These are phyloP conservation scores for Oryza meyeriana DNA, from an alignment of 176 grass and related monocot species.

Conservation along the genomic window DNA sequence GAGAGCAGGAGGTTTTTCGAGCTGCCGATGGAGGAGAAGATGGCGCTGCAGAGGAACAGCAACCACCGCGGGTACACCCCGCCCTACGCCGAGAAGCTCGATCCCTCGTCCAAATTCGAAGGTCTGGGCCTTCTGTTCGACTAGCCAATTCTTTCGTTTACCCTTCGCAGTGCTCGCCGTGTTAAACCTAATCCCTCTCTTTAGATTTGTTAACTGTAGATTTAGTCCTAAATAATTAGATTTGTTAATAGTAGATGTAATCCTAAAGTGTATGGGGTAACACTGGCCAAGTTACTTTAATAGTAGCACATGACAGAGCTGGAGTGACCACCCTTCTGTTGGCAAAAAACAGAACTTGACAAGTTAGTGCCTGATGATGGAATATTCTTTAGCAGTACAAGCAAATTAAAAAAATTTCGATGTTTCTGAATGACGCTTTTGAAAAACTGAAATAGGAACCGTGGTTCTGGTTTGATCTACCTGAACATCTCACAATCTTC, in stretches of 20 bases:
- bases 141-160: background rate
- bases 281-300: background rate
- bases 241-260: background rate
- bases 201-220: background rate
- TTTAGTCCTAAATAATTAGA: too few relatives aligned
- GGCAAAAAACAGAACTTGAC: background rate
- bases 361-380: background rate
- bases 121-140: constrained; percentile 32
- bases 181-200: background rate
- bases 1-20: constrained; percentile 60
- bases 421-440: background rate
- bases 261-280: background rate
- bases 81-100: constrained; percentile 67
- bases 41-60: constrained; percentile 39
- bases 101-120: constrained; percentile 51
- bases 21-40: constrained; percentile 45
- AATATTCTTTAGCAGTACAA: background rate
- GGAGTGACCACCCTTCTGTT: background rate
- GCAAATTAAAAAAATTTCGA: background rate
- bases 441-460: constrained; percentile 11
- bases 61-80: constrained; percentile 67
- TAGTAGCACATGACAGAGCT: background rate
- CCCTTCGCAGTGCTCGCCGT: background rate
- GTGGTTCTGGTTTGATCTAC: background rate
- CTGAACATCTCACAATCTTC: background rate